Percentiles rank a stretch among this genome's conserved stretches.
Evolutionary conservation across 2,329 filamentous ascomycete genomes (phyloP).

Genomic region (Diaporthe destruens): DNA sequence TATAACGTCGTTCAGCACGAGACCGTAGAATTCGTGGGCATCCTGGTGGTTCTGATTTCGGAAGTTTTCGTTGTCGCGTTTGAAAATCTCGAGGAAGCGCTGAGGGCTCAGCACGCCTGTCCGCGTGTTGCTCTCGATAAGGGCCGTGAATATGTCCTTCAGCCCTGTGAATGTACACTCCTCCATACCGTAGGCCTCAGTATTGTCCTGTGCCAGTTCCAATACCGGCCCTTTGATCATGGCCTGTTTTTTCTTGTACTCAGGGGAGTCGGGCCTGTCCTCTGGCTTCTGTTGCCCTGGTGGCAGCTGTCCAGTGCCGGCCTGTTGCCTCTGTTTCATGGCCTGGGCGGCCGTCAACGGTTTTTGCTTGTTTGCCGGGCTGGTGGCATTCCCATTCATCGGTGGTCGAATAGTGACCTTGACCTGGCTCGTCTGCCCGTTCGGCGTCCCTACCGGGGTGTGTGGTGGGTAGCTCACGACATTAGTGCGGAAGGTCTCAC

Average conservation of each 20-base stretch:
- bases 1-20: constrained; percentile 96
- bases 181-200: constrained; percentile 87
- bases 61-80: constrained; percentile 97
- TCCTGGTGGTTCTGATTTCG: constrained; percentile 98
- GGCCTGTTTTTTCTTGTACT: constrained; percentile 98
- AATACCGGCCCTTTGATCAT: constrained; percentile 64
- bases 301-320: constrained; percentile 66
- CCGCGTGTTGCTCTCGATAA: constrained; percentile 83
- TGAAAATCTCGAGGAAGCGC: constrained; percentile 92
- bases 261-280: constrained; percentile 93
- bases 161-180: constrained; percentile 95
- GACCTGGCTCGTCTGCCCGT: constrained; percentile 67
- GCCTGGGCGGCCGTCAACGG: constrained; percentile 68
- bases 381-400: constrained; percentile 61
- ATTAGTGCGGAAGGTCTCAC: constrained; percentile 90
- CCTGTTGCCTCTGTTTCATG: constrained; percentile 66
- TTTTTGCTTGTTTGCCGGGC: constrained; percentile 61
- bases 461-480: constrained; percentile 90
- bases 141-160: constrained; percentile 94
- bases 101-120: constrained; percentile 93
- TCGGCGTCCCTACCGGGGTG: constrained; percentile 77
- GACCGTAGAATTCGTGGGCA: constrained; percentile 95
- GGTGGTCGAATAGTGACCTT: constrained; percentile 72
- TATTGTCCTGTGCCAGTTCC: constrained; percentile 85
- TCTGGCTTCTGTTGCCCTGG: constrained; percentile 75